These are phyloP conservation scores for Epicoccum sorghinum DNA, from an alignment of 2,329 filamentous ascomycete genomes.

Conservation along the genomic window DNA sequence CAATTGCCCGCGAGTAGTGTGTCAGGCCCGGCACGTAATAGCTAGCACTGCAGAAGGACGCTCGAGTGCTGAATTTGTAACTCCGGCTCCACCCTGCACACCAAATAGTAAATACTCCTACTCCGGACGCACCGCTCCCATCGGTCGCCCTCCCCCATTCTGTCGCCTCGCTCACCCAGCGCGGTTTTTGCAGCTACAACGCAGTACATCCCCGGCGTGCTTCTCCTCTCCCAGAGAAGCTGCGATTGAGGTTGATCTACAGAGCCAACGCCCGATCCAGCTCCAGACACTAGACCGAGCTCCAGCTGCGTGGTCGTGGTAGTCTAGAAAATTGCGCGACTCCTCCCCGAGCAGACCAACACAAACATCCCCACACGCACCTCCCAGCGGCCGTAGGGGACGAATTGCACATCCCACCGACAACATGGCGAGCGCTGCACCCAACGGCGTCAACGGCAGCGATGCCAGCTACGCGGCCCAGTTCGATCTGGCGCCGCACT, in stretches of 20 bases:
- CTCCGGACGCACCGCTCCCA: slow-evolving; percentile 20
- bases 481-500: slow-evolving; percentile 86
- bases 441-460: slow-evolving; percentile 48
- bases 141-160: slow-evolving; percentile 21
- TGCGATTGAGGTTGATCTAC: slow-evolving; percentile 17
- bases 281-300: slow-evolving; percentile 28
- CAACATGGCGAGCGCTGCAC: slow-evolving; percentile 42
- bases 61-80: slow-evolving; percentile 16
- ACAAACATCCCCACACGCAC: slow-evolving; percentile 14
- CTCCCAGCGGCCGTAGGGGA: slow-evolving; percentile 22
- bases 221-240: slow-evolving; percentile 10
- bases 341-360: slow-evolving; percentile 12
- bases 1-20: slow-evolving; percentile 12
- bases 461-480: slow-evolving; percentile 73
- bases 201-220: not conserved
- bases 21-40: slow-evolving; percentile 6
- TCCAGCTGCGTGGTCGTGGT: slow-evolving; percentile 23
- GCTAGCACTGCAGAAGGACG: slow-evolving; percentile 7
- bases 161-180: not conserved
- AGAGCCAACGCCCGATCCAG: too few species aligned
- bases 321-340: slow-evolving; percentile 33
- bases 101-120: slow-evolving; percentile 25
- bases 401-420: slow-evolving; percentile 14
- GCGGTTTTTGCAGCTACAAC: not conserved
- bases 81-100: slow-evolving; percentile 14